Evolutionary conservation across 257 asterid species (phyloP), one percentile per base, ranked within the genome.

Genomic region (Forsythia suspensa): DNA sequence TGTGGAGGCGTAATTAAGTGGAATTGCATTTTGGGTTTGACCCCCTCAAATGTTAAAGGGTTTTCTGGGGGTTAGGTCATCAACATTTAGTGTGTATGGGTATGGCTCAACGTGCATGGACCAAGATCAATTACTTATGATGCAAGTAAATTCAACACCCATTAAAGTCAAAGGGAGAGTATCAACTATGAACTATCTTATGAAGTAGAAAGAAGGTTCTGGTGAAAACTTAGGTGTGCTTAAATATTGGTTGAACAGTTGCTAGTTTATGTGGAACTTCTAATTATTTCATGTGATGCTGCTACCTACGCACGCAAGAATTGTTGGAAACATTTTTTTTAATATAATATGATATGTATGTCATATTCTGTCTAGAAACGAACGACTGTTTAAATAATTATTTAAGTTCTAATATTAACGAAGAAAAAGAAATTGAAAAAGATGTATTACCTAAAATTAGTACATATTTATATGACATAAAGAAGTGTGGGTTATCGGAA

Each of bases 1-100:
- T 89, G 91, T 76, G 29, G 83, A 40, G 71, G 76, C 20, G 16
- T 39, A 78, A 57, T 51, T 57, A 15, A 68, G 40, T 79, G 85
- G 84, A 81, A 85, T 80, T 80, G 86, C 63, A 73, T 78, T 73
- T 85, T 90, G 97, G 69, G 96, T 90, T 71, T 43, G 97, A 93
- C 91, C 75, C 34, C 80, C 38, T 48, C 40, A 24, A 29, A 57
- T 15, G 15, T 46, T 70, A 70, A 44, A 13, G 38, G 52, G 12
- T 40, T 75, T 86, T 87, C 91, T 80, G 77, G 68, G 79, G 87
- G 83, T 93, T 24, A 82, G 97, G 93, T 89, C 70, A 87, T 80
- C 98, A 72, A 80, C 82, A 87, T 79, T 3, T 4, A 61, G 79
- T 20, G 73, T 73, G 73, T 55, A 73, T n/a, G 20, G 16, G 16